These are phyloP conservation scores for Globisporangium ultimum DNA, from an alignment of 352 stramenopile genomes.

Conservation along the genomic window DNA sequence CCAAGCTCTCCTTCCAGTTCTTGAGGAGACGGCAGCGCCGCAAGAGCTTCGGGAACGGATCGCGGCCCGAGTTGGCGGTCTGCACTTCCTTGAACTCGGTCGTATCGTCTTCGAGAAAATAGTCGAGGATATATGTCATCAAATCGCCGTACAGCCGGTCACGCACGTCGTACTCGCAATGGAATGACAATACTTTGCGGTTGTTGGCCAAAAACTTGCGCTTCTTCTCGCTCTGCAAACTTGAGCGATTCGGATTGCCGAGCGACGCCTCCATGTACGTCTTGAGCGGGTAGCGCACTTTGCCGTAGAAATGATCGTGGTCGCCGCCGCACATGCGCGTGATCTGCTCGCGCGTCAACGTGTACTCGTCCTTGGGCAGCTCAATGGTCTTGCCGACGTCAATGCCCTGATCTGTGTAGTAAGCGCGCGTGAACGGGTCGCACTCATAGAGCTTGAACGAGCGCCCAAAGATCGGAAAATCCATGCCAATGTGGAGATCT, in stretches of 20 bases:
- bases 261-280: constrained; percentile 83
- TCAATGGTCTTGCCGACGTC: constrained; percentile 48
- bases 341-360: constrained; percentile 72
- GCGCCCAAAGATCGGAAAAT: constrained; percentile 72
- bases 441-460: constrained; percentile 77
- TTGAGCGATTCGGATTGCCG: constrained; percentile 65
- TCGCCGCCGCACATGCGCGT: constrained; percentile 68
- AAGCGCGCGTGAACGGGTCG: constrained; percentile 70
- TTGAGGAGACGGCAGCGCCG: constrained; percentile 62
- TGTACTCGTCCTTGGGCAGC: constrained; percentile 83
- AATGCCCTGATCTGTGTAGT: constrained; percentile 39
- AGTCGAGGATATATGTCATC: constrained; percentile 77
- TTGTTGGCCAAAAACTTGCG: constrained; percentile 87
- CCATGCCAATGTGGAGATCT: constrained; percentile 64
- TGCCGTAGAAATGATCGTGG: constrained; percentile 71
- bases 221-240: constrained; percentile 71
- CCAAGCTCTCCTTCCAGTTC: constrained; percentile 57
- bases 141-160: constrained; percentile 80
- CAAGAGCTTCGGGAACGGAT: constrained; percentile 77
- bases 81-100: constrained; percentile 87
- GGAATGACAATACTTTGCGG: constrained; percentile 83
- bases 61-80: constrained; percentile 75
- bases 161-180: constrained; percentile 83
- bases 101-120: constrained; percentile 88
- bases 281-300: constrained; percentile 74